Conservation (phyloP, 495 filamentous ascomycete species). For the Bacidia rubella region DNA sequence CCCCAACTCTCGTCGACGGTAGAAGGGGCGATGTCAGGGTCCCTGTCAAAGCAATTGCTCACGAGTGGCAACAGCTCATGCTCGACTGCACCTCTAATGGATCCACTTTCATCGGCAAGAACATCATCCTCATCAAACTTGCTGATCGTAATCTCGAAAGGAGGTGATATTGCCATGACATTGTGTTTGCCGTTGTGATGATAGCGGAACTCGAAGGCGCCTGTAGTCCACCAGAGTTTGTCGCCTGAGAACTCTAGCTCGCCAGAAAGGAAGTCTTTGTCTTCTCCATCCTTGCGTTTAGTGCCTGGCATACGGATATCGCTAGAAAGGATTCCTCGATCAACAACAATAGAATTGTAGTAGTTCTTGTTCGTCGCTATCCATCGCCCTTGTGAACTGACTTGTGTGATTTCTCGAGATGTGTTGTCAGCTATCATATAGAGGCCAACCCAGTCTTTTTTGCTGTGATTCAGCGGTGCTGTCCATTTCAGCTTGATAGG, state of each 20-base stretch:
- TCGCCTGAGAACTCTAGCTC: constrained; percentile 84
- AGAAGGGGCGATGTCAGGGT: constrained; percentile 80
- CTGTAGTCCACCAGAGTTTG: constrained; percentile 94
- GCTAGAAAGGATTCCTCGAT: constrained; percentile 63
- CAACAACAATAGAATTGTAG: constrained; percentile 63
- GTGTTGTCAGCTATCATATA: constrained; percentile 91
- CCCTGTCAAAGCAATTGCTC: constrained; percentile 80
- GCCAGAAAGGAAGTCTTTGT: constrained; percentile 44
- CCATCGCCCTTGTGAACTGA: constrained; percentile 85
- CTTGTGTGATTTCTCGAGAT: constrained; percentile 65
- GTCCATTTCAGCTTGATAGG: constrained; percentile 88
- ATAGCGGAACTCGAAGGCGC: constrained; percentile 91
- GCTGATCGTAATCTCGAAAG: constrained; percentile 77
- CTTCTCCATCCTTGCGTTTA: constrained; percentile 33
- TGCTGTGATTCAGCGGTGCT: constrained; percentile 80
- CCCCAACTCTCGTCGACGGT: constrained; percentile 74
- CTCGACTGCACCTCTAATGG: constrained; percentile 50
- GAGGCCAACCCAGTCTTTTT: constrained; percentile 88
- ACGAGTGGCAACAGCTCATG: constrained; percentile 66
- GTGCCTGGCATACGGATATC: constrained; percentile 39
- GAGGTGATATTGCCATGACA: constrained; percentile 89
- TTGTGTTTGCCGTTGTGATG: constrained; percentile 90
- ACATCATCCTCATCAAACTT: constrained; percentile 56
- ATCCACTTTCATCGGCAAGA: constrained; percentile 35
- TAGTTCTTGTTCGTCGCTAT: constrained; percentile 61